These are phyloP conservation scores for Sclerotinia minor DNA, from an alignment of 2,329 filamentous ascomycete species.

Conservation along the genomic window DNA sequence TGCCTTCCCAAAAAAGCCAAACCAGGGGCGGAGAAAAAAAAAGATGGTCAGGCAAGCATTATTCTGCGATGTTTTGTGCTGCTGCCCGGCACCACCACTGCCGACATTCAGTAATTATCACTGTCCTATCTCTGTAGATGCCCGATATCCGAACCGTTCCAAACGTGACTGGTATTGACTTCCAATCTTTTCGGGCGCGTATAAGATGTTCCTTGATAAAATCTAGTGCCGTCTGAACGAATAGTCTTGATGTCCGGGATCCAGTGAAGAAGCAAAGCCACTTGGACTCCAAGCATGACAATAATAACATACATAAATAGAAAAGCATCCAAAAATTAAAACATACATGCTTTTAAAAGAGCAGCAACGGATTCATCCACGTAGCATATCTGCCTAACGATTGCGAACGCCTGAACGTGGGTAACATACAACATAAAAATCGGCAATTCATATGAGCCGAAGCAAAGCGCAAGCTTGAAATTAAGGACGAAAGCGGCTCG, in stretches of 20 bases:
- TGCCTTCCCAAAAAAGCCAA: background rate
- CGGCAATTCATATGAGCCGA: constrained; percentile 30
- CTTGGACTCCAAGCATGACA: background rate
- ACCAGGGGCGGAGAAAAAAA: background rate
- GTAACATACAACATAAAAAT: constrained; percentile 32
- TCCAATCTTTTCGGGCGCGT: background rate
- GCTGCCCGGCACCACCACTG: background rate
- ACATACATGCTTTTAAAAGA: no score
- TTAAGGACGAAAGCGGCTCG: constrained; percentile 39
- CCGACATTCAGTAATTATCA: background rate
- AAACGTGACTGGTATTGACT: background rate
- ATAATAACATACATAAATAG: constrained; percentile 4
- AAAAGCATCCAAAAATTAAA: background rate
- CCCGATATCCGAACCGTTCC: background rate
- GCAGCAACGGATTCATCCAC: background rate
- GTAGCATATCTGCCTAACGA: background rate
- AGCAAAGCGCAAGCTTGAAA: constrained; percentile 23
- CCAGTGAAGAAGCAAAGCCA: background rate
- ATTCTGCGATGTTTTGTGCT: background rate
- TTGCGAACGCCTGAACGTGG: constrained; percentile 13
- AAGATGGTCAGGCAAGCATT: background rate
- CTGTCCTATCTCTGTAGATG: background rate
- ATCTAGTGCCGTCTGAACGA: background rate
- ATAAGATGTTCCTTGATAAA: background rate
- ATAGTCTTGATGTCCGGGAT: background rate